Conservation (phyloP, 1,139 yeast genomes). For the Debaryomyces subglobosus region DNA sequence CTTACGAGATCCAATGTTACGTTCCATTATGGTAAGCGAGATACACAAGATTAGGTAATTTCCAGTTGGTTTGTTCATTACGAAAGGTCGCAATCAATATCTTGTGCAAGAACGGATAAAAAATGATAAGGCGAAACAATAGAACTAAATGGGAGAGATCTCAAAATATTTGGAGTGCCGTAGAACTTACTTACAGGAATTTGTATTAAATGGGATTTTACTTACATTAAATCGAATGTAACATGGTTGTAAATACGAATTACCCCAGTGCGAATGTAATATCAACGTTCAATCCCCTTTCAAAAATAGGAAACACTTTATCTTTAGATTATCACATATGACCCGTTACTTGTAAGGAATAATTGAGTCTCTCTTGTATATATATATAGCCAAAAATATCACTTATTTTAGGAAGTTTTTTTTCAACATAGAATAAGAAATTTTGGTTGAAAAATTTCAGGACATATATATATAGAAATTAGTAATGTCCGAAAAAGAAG, state of each 20-base stretch:
- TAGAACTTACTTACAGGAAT: not conserved
- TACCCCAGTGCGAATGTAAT: conserved; percentile 8
- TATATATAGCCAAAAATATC: not conserved
- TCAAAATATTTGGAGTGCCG: not conserved
- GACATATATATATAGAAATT: not conserved
- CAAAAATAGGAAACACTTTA: not conserved
- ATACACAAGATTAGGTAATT: not conserved
- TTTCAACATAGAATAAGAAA: not conserved
- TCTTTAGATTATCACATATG: not conserved
- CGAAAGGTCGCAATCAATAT: not conserved
- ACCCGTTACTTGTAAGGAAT: not conserved
- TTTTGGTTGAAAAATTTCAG: not conserved
- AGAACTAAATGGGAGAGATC: not conserved
- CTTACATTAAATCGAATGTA: not conserved
- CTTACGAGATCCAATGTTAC: not conserved
- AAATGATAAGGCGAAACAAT: conserved; percentile 1
- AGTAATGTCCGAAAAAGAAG: conserved; percentile 7
- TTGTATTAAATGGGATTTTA: conserved; percentile 3
- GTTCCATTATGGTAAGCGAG: not conserved
- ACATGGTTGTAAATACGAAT: conserved; percentile 7
- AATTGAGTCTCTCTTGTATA: not conserved
- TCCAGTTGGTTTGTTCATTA: not conserved
- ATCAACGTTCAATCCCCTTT: conserved; percentile 1
- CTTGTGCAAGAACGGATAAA: not conserved
- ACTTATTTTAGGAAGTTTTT: not conserved